phyloP scores from a whole-genome alignment of 2,329 filamentous ascomycete species.

The Epichloe sibirici region DNA sequence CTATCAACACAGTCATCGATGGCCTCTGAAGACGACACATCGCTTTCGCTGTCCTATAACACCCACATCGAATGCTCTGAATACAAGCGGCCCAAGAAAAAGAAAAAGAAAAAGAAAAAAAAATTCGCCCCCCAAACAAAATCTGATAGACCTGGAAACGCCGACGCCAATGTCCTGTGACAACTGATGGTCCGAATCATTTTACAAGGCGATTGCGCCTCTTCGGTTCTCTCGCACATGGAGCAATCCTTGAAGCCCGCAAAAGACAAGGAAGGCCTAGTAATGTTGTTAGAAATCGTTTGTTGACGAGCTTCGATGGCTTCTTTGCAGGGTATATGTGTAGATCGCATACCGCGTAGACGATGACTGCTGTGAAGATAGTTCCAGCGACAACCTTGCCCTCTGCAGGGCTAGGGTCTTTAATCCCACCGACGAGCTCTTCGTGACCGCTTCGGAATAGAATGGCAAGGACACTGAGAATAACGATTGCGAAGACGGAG shows the following conservation, averaged over 20 bases:
- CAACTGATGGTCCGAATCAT: neutral
- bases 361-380: constrained; percentile 75
- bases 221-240: constrained; percentile 73
- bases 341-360: constrained; percentile 66
- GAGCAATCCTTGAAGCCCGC: constrained; percentile 75
- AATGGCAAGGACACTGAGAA: constrained; percentile 50
- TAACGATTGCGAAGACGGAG: constrained; percentile 51
- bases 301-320: no score
- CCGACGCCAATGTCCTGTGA: constrained; percentile 6
- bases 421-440: constrained; percentile 64
- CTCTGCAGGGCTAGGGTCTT: constrained; percentile 60
- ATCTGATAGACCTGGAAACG: neutral
- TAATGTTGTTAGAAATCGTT: neutral
- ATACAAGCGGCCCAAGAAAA: neutral
- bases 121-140: neutral
- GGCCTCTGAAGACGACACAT: neutral
- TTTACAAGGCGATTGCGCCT: constrained; percentile 66
- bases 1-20: neutral
- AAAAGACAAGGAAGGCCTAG: constrained; percentile 83
- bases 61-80: neutral
- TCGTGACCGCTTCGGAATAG: constrained; percentile 75
- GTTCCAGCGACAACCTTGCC: constrained; percentile 69
- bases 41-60: neutral
- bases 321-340: neutral
- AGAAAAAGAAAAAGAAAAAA: neutral